Evolutionary conservation across 1,284 basidiomycete species (phyloP).

Genomic region (Papiliotrema terrestris): DNA sequence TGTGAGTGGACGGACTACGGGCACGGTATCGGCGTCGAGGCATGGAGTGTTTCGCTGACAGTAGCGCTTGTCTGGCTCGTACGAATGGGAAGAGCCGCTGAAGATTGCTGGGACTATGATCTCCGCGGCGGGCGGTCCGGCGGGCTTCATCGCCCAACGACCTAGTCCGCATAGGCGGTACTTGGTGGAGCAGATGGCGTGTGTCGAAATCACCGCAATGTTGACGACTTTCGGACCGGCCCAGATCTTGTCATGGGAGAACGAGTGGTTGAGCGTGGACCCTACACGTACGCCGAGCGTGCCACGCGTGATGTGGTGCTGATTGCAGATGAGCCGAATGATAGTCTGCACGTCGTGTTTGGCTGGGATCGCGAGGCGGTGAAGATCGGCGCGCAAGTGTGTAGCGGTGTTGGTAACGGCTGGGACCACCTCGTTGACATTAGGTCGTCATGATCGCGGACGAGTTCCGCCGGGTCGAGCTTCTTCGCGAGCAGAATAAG

Average conservation of each 20-base stretch:
- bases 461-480: background rate
- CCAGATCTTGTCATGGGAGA: slow-evolving; percentile 7
- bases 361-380: slow-evolving; percentile 14
- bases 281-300: background rate
- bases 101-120: slow-evolving; percentile 10
- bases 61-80: slow-evolving; percentile 15
- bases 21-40: too few relatives aligned
- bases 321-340: background rate
- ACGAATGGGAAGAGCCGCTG: slow-evolving; percentile 18
- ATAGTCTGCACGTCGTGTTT: slow-evolving; percentile 18
- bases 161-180: slow-evolving; percentile 13
- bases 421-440: background rate
- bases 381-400: background rate
- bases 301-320: background rate
- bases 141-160: slow-evolving; percentile 7
- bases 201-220: slow-evolving; percentile 13
- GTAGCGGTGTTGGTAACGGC: background rate
- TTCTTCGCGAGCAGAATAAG: background rate
- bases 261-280: slow-evolving; percentile 7
- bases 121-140: slow-evolving; percentile 10
- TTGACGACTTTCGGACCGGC: slow-evolving; percentile 10
- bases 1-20: slow-evolving; percentile 8
- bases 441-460: background rate
- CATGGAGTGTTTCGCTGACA: too few relatives aligned
- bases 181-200: slow-evolving; percentile 23